These are phyloP conservation scores for Alectoria sarmentosa DNA, from an alignment of 495 filamentous ascomycete species.

Conservation along the genomic window DNA sequence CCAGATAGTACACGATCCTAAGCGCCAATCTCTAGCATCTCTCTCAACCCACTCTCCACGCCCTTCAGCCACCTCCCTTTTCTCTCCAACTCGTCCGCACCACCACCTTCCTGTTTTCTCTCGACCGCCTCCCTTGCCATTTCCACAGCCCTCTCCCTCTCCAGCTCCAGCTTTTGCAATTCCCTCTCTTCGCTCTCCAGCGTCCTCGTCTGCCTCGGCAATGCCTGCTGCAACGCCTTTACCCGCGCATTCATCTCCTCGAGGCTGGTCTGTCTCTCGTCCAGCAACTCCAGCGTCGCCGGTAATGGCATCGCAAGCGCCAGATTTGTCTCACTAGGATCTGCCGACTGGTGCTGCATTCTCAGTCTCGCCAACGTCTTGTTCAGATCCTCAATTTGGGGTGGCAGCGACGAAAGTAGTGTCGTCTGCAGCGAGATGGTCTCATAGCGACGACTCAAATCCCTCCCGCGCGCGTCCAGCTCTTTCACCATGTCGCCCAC, in stretches of 20 bases:
- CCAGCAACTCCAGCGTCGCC: slow-evolving; percentile 51
- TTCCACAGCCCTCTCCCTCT: slow-evolving; percentile 56
- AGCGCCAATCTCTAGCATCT: slow-evolving; percentile 49
- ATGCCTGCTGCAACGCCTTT: slow-evolving; percentile 51
- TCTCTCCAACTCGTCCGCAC: slow-evolving; percentile 75
- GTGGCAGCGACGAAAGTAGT: slow-evolving; percentile 53
- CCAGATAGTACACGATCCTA: background rate
- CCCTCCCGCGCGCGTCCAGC: slow-evolving; percentile 60
- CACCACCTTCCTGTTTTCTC: slow-evolving; percentile 65
- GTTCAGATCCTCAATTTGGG: slow-evolving; percentile 55
- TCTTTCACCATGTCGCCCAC: slow-evolving; percentile 64
- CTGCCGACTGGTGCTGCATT: slow-evolving; percentile 15
- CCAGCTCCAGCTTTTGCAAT: slow-evolving; percentile 59
- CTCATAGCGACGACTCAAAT: slow-evolving; percentile 55
- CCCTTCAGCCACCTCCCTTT: slow-evolving; percentile 75
- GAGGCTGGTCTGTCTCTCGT: slow-evolving; percentile 53
- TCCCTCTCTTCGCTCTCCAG: slow-evolving; percentile 66
- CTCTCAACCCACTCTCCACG: slow-evolving; percentile 59
- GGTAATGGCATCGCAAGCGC: slow-evolving; percentile 49
- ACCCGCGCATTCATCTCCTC: slow-evolving; percentile 62
- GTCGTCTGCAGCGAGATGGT: slow-evolving; percentile 54
- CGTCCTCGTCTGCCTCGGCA: slow-evolving; percentile 69
- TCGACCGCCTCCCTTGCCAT: slow-evolving; percentile 74
- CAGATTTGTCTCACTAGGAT: slow-evolving; percentile 29
- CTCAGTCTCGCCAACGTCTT: slow-evolving; percentile 21